These are phyloP conservation scores for Neurospora sp. DNA, from an alignment of 2,329 filamentous ascomycete species.

Conservation along the genomic window DNA sequence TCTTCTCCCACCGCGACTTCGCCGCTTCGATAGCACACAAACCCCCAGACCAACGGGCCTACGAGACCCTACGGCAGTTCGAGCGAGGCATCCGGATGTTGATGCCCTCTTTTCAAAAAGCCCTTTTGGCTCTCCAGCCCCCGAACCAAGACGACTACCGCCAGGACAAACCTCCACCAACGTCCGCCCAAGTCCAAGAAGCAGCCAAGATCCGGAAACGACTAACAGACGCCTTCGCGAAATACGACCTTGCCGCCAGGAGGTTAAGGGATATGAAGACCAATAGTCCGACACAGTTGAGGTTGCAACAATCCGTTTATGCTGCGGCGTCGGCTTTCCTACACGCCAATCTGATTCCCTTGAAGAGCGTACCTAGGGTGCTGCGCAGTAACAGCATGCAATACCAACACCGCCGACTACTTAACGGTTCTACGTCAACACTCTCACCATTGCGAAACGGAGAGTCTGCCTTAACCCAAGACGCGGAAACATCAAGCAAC, in stretches of 20 bases:
- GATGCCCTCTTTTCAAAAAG: slow-evolving; percentile 74
- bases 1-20: slow-evolving; percentile 66
- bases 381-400: slow-evolving; percentile 36
- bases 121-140: slow-evolving; percentile 61
- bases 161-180: slow-evolving; percentile 28
- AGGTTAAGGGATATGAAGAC: slow-evolving; percentile 72
- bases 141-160: slow-evolving; percentile 31
- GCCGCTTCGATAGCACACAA: slow-evolving; percentile 56
- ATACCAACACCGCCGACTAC: slow-evolving; percentile 21
- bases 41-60: slow-evolving; percentile 68
- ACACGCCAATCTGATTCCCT: slow-evolving; percentile 81
- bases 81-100: slow-evolving; percentile 76
- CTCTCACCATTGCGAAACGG: slow-evolving; percentile 37
- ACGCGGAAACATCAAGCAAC: slow-evolving; percentile 41
- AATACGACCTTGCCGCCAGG: slow-evolving; percentile 75
- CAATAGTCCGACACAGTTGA: slow-evolving; percentile 59
- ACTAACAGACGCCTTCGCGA: slow-evolving; percentile 78
- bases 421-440: slow-evolving; percentile 14
- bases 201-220: slow-evolving; percentile 84
- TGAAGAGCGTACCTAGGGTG: slow-evolving; percentile 64
- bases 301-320: slow-evolving; percentile 74
- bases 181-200: slow-evolving; percentile 64
- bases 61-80: slow-evolving; percentile 76
- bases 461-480: slow-evolving; percentile 31
- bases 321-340: slow-evolving; percentile 74